Percentiles rank a stretch among this genome's conserved stretches.
Evolutionary conservation across 2,329 filamentous ascomycete genomes (phyloP).

Genomic region (Cladosporium sp.): DNA sequence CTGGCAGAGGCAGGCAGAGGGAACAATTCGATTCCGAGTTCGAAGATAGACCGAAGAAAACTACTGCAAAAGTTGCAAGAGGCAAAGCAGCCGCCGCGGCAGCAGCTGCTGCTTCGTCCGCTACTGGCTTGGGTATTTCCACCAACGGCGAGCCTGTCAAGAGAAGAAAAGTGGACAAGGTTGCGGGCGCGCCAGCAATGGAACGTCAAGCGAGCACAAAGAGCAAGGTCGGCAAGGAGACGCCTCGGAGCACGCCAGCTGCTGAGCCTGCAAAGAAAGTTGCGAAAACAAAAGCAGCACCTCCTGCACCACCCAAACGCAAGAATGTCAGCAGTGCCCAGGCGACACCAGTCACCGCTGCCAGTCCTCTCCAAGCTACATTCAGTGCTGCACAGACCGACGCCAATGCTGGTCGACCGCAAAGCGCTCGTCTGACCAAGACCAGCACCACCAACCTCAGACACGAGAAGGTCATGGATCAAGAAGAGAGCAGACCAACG

Average conservation of each 20-base stretch:
- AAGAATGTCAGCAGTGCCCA: conserved; percentile 54
- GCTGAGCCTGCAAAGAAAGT: conserved; percentile 66
- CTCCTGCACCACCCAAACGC: conserved; percentile 67
- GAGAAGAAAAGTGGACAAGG: conserved; percentile 75
- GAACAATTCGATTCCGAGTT: conserved; percentile 74
- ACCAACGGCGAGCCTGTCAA: conserved; percentile 61
- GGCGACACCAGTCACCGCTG: conserved; percentile 42
- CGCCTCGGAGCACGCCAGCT: conserved; percentile 64
- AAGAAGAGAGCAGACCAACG: conserved; percentile 36
- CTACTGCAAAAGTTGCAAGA: conserved; percentile 54
- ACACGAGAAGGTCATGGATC: conserved; percentile 34
- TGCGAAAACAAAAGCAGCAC: conserved; percentile 61
- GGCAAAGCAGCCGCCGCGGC: conserved; percentile 51
- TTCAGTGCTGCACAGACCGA: conserved; percentile 62
- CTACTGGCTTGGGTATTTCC: conserved; percentile 56
- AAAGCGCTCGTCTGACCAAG: conserved; percentile 68
- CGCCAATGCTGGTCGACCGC: conserved; percentile 65
- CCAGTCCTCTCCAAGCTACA: conserved; percentile 44
- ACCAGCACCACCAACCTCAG: conserved; percentile 56
- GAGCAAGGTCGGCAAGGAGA: conserved; percentile 44
- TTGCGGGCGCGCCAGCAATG: conserved; percentile 45
- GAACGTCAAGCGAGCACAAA: conserved; percentile 63
- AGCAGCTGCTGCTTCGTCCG: conserved; percentile 20
- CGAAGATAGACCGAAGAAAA: conserved; percentile 69
- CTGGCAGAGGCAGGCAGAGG: conserved; percentile 55